These are phyloP conservation scores for Aspergillus nanangensis DNA, from an alignment of 495 filamentous ascomycete species.

Conservation along the genomic window DNA sequence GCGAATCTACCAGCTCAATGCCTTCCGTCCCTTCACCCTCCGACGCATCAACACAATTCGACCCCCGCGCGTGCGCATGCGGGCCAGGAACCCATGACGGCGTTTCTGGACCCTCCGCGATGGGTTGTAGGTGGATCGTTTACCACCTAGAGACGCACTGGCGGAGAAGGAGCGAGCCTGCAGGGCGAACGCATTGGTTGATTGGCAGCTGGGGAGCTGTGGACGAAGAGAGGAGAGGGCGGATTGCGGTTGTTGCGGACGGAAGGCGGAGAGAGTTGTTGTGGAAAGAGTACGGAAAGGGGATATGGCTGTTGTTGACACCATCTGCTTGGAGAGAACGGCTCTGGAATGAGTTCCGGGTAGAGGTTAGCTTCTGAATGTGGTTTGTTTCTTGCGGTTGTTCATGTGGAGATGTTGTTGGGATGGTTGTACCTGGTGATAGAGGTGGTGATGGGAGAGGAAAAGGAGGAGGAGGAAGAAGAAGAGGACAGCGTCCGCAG, in stretches of 20 bases:
- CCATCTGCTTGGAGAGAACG: slow-evolving; percentile 7
- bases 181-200: slow-evolving; percentile 16
- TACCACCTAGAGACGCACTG: slow-evolving; percentile 44
- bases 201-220: slow-evolving; percentile 4
- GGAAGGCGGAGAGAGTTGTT: slow-evolving; percentile 31
- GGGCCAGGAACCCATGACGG: slow-evolving; percentile 62
- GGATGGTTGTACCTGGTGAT: background rate
- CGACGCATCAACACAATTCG: slow-evolving; percentile 54
- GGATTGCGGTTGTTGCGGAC: slow-evolving; percentile 28
- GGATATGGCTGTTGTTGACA: slow-evolving; percentile 9
- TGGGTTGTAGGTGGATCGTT: slow-evolving; percentile 59
- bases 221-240: slow-evolving; percentile 25
- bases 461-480: background rate
- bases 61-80: slow-evolving; percentile 52
- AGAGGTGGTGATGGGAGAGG: background rate
- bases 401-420: background rate
- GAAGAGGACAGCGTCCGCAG: slow-evolving; percentile 12
- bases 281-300: slow-evolving; percentile 19
- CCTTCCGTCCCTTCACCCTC: slow-evolving; percentile 55
- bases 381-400: too few species aligned
- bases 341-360: background rate
- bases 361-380: too few species aligned
- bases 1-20: slow-evolving; percentile 49
- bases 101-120: slow-evolving; percentile 68
- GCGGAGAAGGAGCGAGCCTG: slow-evolving; percentile 38